Evolutionary conservation across 306 rosid genomes (phyloP), one percentile per base, ranked within the genome.

Genomic region (Sindora glabra): DNA sequence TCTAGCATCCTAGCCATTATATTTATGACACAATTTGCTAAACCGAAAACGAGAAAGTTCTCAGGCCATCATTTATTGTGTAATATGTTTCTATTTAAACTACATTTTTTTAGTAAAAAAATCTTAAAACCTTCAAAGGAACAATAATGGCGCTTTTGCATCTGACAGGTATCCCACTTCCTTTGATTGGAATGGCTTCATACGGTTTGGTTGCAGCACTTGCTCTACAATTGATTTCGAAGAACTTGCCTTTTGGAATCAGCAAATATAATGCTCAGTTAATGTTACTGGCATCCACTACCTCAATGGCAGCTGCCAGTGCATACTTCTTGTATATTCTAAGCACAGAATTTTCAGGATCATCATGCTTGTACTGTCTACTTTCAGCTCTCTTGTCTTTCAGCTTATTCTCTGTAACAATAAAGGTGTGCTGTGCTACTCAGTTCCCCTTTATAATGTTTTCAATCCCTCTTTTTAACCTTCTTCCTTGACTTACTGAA

Each of bases 281-380:
- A 14, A 36, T 86, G 36, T 46, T 92, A 69, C 80, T 92, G 34
- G 87, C 87, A 44, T 69, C 34, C 64, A 80, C 86, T 30, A 74
- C 89, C 30, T 92, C 99, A 15, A 86, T 92, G 95, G 99, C 94
- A 8, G 70, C 87, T 77, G 83, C 99, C 18, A 89, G 95, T 82
- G 85, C 84, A 1, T 89, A 76, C n/a, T n/a, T n/a, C 55, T 52
- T 92, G 60, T 92, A 81, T 85, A 77, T 86, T 74, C 74, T 92
- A n/a, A 62, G 75, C 67, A 74, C 96, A 0, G 30, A 63, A 11
- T 82, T 89, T 71, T 39, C 90, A 0, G 86, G 81, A 21, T 78
- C 86, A 13, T 74, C 95, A 23, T 92, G 96, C 66, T 57, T 81
- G 1, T 92, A 92, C 60, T 89, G 96, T 27, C 69, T 89, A 58